Conservation (phyloP, 1,284 basidiomycete genomes). For the Rhodofomes roseus region DNA sequence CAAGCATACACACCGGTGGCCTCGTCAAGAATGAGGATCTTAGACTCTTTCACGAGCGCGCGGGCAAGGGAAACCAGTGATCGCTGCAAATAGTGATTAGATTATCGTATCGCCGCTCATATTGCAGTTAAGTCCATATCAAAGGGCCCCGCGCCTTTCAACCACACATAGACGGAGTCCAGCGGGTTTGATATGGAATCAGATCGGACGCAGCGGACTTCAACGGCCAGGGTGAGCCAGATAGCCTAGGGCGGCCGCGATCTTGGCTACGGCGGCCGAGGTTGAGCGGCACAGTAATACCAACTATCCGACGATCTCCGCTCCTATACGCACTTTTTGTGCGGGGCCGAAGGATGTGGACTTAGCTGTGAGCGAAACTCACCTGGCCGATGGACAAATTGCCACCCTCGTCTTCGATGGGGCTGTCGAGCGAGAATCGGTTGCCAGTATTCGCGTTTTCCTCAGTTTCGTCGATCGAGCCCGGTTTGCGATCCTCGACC, state of each 20-base stretch:
- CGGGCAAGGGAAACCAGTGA: slow-evolving; percentile 80
- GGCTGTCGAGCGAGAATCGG: slow-evolving; percentile 72
- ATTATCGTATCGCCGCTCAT: background rate
- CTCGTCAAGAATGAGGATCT: slow-evolving; percentile 78
- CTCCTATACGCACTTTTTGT: no score
- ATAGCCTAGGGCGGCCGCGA: no score
- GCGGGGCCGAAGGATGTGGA: no score
- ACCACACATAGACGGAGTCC: no score
- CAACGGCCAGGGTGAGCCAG: no score
- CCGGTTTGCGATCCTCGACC: slow-evolving; percentile 40
- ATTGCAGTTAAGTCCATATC: background rate
- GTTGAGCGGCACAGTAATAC: no score
- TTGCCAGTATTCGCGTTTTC: slow-evolving; percentile 14
- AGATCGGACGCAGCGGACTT: no score
- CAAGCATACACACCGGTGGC: slow-evolving; percentile 44
- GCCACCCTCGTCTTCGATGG: slow-evolving; percentile 81
- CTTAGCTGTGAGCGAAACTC: background rate
- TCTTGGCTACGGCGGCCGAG: no score
- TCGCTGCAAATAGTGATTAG: slow-evolving; percentile 39
- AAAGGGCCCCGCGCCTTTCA: no score
- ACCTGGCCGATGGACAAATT: slow-evolving; percentile 52
- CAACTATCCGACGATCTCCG: no score
- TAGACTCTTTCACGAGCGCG: slow-evolving; percentile 76
- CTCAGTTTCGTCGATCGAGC: slow-evolving; percentile 17
- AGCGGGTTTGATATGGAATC: no score